These are phyloP conservation scores for Verticillium zaregamsianum DNA, from an alignment of 2,329 filamentous ascomycete species.

Conservation along the genomic window DNA sequence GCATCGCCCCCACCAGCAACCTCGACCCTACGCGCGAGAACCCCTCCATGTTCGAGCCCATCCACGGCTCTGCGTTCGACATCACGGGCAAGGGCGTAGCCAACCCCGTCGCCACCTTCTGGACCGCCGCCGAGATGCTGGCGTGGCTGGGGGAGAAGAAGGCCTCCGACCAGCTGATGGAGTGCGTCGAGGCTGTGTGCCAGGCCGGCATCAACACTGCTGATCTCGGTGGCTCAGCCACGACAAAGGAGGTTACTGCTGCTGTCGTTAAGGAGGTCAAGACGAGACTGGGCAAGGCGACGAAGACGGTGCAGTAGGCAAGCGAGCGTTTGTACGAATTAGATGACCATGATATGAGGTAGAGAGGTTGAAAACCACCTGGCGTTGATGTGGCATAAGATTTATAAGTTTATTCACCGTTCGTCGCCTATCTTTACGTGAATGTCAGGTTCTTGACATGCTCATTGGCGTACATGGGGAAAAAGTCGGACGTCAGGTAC, in stretches of 20 bases:
- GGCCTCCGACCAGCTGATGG: conserved; percentile 44
- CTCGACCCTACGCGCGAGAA: conserved; percentile 55
- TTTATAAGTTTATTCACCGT: not conserved
- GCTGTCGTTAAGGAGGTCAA: conserved; percentile 20
- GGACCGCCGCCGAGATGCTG: conserved; percentile 56
- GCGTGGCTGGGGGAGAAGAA: conserved; percentile 51
- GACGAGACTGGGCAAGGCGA: conserved; percentile 3
- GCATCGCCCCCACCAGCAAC: conserved; percentile 67
- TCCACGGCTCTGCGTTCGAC: conserved; percentile 56
- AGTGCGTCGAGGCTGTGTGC: conserved; percentile 48
- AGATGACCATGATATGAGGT: not conserved
- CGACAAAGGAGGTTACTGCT: conserved; percentile 28
- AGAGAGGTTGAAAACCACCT: not conserved
- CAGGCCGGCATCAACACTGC: conserved; percentile 46
- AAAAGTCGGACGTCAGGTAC: conserved; percentile 7
- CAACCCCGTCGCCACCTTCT: conserved; percentile 56
- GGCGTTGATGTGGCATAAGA: not conserved
- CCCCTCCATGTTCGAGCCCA: conserved; percentile 58
- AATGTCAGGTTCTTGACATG: conserved; percentile 14
- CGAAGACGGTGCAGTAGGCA: not conserved
- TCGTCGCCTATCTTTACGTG: not conserved
- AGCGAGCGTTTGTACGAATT: not conserved
- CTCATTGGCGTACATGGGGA: conserved; percentile 14
- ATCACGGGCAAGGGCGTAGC: conserved; percentile 53
- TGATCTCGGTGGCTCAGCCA: conserved; percentile 47